Conservation (phyloP, 148 eudicot genomes). For the Rhododendron henanense region DNA sequence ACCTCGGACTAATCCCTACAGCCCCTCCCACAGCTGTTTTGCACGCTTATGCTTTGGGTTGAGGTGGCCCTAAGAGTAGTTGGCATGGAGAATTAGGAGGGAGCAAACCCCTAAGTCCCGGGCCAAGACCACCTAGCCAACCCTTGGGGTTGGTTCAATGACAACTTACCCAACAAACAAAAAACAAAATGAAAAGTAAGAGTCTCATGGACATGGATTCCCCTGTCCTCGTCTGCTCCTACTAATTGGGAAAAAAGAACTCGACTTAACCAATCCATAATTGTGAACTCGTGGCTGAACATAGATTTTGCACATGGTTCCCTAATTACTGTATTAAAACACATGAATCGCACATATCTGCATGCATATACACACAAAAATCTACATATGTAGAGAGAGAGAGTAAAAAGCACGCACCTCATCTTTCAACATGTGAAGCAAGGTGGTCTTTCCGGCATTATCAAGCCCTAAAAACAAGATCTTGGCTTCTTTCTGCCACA, state of each 20-base stretch:
- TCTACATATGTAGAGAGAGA: neutral
- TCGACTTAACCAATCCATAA: neutral
- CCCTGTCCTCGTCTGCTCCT: neutral
- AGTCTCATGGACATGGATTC: neutral
- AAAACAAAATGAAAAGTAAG: neutral
- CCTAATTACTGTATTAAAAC: neutral
- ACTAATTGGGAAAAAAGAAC: neutral
- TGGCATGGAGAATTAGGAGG: neutral
- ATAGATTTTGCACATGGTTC: neutral
- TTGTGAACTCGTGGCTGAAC: neutral
- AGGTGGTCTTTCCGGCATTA: conserved; percentile 49
- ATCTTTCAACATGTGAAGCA: conserved; percentile 52
- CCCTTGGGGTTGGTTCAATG: too few relatives aligned
- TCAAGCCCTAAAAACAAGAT: conserved; percentile 51
- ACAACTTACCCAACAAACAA: neutral
- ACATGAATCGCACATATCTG: neutral
- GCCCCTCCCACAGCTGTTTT: too few relatives aligned
- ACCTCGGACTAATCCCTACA: too few relatives aligned
- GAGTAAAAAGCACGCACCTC: conserved; percentile 17
- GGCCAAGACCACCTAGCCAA: too few relatives aligned
- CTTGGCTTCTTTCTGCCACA: conserved; percentile 53
- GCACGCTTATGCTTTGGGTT: too few relatives aligned
- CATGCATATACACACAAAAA: neutral
- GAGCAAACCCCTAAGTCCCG: too few relatives aligned
- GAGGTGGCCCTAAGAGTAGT: neutral